Evolutionary conservation across 352 stramenopile species (phyloP).

Genomic region (Globisporangium uncinulatum): DNA sequence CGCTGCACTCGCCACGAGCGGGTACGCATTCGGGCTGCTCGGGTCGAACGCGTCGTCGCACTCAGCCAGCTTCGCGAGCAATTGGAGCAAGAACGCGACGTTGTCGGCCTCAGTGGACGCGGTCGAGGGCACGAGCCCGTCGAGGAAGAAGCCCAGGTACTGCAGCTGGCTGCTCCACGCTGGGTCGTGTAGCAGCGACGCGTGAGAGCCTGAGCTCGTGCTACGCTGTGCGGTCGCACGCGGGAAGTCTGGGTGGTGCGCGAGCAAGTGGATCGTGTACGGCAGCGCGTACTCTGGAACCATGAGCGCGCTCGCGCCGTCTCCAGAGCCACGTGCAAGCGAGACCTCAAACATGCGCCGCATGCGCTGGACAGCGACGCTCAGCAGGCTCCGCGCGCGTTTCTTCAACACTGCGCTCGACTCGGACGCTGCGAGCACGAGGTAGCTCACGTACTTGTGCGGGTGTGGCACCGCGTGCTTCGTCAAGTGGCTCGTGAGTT

Average conservation of each 20-base stretch:
- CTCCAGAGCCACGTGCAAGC: constrained; percentile 18
- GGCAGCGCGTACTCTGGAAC: constrained; percentile 78
- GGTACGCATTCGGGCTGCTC: constrained; percentile 43
- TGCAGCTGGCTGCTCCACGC: constrained; percentile 49
- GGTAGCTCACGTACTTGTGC: constrained; percentile 80
- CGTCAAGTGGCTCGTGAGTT: constrained; percentile 64
- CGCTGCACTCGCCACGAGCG: constrained; percentile 52
- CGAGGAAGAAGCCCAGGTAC: constrained; percentile 69
- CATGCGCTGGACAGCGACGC: constrained; percentile 62
- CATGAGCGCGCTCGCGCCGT: constrained; percentile 41
- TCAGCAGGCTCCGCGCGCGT: constrained; percentile 37
- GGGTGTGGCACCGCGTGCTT: constrained; percentile 49
- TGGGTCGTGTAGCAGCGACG: constrained; percentile 26
- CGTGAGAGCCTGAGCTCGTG: constrained; percentile 10
- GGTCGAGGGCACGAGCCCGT: constrained; percentile 54
- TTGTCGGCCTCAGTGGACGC: constrained; percentile 53
- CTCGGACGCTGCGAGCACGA: constrained; percentile 65
- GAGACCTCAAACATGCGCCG: constrained; percentile 64
- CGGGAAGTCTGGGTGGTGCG: constrained; percentile 69
- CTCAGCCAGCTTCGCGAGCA: constrained; percentile 66
- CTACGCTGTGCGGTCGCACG: constrained; percentile 28
- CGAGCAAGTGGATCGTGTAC: constrained; percentile 81
- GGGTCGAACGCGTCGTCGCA: constrained; percentile 56
- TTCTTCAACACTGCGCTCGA: constrained; percentile 48
- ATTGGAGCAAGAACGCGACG: constrained; percentile 82